These are phyloP conservation scores for Malus hybrid DNA, from an alignment of 331 rosid genomes.

Conservation along the genomic window DNA sequence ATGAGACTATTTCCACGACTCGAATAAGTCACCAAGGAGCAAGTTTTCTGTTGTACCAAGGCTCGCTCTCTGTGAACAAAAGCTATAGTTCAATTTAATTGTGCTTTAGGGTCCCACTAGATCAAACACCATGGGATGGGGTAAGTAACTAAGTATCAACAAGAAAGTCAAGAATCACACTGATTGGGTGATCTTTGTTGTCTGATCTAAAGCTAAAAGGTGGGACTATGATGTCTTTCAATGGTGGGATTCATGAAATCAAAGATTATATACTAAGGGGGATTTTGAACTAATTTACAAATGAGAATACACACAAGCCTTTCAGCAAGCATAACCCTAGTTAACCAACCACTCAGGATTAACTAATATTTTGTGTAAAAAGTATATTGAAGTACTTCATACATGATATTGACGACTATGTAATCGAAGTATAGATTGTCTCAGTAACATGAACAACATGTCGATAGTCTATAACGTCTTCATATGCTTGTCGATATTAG, in stretches of 20 bases:
- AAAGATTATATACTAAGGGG: slow-evolving; percentile 2
- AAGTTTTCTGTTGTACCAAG: fast-evolving
- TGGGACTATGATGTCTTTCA: slow-evolving; percentile 26
- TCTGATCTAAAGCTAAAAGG: slow-evolving; percentile 45
- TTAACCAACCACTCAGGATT: background rate
- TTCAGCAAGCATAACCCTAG: background rate
- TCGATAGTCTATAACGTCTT: background rate
- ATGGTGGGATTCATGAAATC: slow-evolving; percentile 13
- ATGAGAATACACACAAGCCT: background rate
- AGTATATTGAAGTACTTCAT: too few relatives aligned
- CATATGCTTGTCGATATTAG: background rate
- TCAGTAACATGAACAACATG: background rate
- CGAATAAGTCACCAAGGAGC: too few relatives aligned
- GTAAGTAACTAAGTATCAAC: slow-evolving; percentile 26
- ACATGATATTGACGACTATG: background rate
- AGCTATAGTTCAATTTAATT: background rate
- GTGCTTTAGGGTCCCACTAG: slow-evolving; percentile 34
- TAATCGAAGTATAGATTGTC: too few relatives aligned
- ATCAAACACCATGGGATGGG: slow-evolving; percentile 51
- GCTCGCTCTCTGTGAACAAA: too few relatives aligned
- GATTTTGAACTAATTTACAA: background rate
- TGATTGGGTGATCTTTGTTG: slow-evolving; percentile 41
- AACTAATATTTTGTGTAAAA: too few relatives aligned
- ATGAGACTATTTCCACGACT: too few relatives aligned
- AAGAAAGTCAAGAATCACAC: slow-evolving; percentile 19